Percentiles rank a stretch among this genome's conserved stretches.
Evolutionary conservation across 805 yeast genomes (phyloP).

Genomic region (Isabelozyma rhagii): DNA sequence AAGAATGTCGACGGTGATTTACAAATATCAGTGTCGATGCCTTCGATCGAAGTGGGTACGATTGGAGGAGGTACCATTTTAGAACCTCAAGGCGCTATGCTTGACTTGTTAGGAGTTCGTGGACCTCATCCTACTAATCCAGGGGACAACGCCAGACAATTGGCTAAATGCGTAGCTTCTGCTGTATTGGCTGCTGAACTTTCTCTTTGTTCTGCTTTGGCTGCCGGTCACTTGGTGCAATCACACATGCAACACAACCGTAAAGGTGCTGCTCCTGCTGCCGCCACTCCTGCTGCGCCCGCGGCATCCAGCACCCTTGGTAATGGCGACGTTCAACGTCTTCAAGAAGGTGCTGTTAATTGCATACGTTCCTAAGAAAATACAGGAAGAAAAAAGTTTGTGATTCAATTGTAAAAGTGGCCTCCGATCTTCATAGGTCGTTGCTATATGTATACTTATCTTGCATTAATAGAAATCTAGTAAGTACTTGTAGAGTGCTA

Average conservation of each 20-base stretch:
- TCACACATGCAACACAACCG: conserved; percentile 97
- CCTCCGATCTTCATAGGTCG: neutral
- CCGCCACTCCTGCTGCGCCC: conserved; percentile 21
- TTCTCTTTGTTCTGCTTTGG: conserved; percentile 91
- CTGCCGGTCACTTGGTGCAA: conserved; percentile 97
- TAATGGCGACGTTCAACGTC: conserved; percentile 34
- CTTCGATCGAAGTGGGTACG: conserved; percentile 97
- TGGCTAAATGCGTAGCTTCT: conserved; percentile 89
- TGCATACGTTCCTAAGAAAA: conserved; percentile 58
- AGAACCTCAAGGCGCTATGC: conserved; percentile 96
- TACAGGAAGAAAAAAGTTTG: neutral
- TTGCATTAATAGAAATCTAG: neutral
- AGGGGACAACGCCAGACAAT: conserved; percentile 90
- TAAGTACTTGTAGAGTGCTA: neutral
- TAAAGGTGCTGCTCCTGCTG: conserved; percentile 47
- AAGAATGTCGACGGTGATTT: conserved; percentile 70
- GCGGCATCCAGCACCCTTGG: conserved; percentile 19
- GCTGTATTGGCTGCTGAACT: conserved; percentile 96
- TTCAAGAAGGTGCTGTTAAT: conserved; percentile 69
- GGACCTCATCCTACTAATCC: conserved; percentile 95
- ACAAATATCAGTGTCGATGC: conserved; percentile 96
- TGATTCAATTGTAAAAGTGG: neutral
- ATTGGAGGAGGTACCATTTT: conserved; percentile 98
- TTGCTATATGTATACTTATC: neutral
- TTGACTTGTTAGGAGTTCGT: conserved; percentile 87